phyloP scores from a whole-genome alignment of 148 eudicot genomes.

The Spergularia marina region DNA sequence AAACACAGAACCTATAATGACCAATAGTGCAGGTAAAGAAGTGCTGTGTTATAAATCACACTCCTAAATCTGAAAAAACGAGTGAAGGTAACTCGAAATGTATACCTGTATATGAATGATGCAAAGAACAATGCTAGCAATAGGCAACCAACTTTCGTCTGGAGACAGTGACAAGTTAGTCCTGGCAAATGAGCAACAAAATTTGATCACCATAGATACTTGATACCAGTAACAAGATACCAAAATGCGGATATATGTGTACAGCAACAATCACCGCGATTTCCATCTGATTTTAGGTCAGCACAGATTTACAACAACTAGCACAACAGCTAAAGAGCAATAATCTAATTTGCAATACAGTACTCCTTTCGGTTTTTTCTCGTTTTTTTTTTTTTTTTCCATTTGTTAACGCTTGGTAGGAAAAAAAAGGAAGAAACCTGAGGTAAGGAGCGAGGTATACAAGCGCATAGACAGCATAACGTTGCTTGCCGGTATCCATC shows the following conservation, averaged over 20 bases:
- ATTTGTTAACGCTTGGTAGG: too few species aligned
- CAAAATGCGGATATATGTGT: neutral
- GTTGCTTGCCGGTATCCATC: constrained; percentile 70
- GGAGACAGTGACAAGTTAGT: constrained; percentile 77
- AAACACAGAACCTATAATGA: neutral
- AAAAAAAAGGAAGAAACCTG: constrained; percentile 37
- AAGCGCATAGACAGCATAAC: constrained; percentile 83
- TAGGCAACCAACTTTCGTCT: constrained; percentile 93
- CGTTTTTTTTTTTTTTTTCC: too few species aligned
- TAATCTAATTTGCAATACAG: too few species aligned
- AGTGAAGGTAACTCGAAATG: neutral
- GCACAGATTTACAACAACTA: neutral
- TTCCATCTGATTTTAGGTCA: neutral
- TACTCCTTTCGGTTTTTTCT: too few species aligned
- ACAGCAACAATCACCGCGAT: neutral
- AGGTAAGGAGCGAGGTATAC: constrained; percentile 92
- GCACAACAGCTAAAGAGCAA: too few species aligned
- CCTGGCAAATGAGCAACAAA: constrained; percentile 35
- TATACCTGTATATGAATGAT: constrained; percentile 79
- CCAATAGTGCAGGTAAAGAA: neutral
- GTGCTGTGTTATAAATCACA: too few species aligned
- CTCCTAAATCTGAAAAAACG: neutral
- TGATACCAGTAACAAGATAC: neutral
- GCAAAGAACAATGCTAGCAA: constrained; percentile 82
- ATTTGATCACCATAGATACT: neutral